Percentiles rank a stretch among this genome's conserved stretches.
Conservation (phyloP, 208 protist genomes). For the Wallacemonas sp. region DNA sequence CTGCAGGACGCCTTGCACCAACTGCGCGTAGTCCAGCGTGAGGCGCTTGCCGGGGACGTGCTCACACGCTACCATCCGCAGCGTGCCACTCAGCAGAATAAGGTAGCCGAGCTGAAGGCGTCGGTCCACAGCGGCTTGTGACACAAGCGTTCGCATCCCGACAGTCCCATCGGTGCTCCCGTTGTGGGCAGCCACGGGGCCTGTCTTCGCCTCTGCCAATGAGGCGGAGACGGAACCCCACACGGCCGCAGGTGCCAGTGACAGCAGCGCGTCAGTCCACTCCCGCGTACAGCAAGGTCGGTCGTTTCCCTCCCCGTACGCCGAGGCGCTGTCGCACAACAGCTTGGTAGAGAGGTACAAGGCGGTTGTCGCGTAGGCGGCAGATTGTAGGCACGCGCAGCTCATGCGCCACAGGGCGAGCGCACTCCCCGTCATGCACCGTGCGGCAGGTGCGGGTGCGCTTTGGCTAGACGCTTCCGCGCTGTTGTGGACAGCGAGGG, state of each 20-base stretch:
- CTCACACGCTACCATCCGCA: slow-evolving; percentile 37
- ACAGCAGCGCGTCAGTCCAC: slow-evolving; percentile 57
- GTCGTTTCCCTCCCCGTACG: slow-evolving; percentile 81
- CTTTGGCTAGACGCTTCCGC: too few relatives aligned
- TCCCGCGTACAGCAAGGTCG: slow-evolving; percentile 63
- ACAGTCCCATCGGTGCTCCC: too few relatives aligned
- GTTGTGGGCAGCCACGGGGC: too few relatives aligned
- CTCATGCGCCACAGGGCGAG: slow-evolving; percentile 6
- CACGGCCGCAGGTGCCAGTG: background rate
- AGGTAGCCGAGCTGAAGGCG: slow-evolving; percentile 70
- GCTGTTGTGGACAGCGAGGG: too few relatives aligned
- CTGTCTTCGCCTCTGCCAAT: background rate
- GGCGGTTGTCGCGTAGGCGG: background rate
- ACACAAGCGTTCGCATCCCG: background rate
- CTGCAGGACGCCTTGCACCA: slow-evolving; percentile 28
- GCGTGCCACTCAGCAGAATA: slow-evolving; percentile 42
- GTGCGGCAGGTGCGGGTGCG: background rate
- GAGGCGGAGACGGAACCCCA: background rate
- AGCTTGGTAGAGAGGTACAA: slow-evolving; percentile 60
- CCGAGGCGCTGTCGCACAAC: slow-evolving; percentile 53
- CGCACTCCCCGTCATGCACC: background rate
- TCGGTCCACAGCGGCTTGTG: slow-evolving; percentile 18
- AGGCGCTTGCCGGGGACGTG: slow-evolving; percentile 37
- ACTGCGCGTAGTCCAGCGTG: slow-evolving; percentile 33
- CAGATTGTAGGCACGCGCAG: slow-evolving; percentile 2